Evolutionary conservation across 2,329 filamentous ascomycete genomes (phyloP).

Genomic region (Dactylellina drechsleri): DNA sequence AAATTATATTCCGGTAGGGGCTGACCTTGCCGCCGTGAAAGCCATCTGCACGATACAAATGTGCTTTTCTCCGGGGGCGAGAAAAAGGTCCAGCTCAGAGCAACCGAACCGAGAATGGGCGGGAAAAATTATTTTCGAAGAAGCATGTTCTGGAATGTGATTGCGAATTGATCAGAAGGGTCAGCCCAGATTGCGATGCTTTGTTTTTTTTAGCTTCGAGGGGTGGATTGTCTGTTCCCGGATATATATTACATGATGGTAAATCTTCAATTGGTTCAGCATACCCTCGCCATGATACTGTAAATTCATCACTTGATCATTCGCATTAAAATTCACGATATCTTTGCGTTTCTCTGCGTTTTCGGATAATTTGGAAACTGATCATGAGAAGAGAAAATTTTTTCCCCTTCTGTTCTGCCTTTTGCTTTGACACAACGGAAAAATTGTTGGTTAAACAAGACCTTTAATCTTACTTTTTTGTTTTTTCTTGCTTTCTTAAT

Average conservation of each 20-base stretch:
- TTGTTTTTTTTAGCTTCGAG: conserved; percentile 21
- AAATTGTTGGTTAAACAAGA: no score
- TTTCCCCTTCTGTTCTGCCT: neutral
- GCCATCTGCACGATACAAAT: conserved; percentile 8
- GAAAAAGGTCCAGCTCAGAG: neutral
- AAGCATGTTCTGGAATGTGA: conserved; percentile 43
- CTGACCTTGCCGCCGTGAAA: conserved; percentile 15
- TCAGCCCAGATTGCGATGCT: neutral
- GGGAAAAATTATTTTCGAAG: neutral
- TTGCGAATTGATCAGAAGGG: neutral
- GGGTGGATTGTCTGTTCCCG: conserved; percentile 17
- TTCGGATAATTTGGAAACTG: conserved; percentile 6
- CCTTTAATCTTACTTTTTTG: no score
- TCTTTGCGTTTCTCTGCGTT: conserved; percentile 2
- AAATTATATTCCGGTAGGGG: conserved; percentile 12
- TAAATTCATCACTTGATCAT: neutral
- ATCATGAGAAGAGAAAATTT: conserved; percentile 1
- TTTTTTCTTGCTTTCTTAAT: no score
- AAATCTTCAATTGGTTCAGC: conserved; percentile 31
- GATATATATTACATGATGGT: conserved; percentile 50
- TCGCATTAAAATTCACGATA: neutral
- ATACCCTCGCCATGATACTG: neutral
- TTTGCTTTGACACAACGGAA: no score
- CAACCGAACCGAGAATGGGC: no score
- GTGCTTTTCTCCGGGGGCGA: conserved; percentile 8